Base-by-base conservation (phyloP, 2,329 filamentous ascomycete genomes). In the Alternaria sp. region DNA sequence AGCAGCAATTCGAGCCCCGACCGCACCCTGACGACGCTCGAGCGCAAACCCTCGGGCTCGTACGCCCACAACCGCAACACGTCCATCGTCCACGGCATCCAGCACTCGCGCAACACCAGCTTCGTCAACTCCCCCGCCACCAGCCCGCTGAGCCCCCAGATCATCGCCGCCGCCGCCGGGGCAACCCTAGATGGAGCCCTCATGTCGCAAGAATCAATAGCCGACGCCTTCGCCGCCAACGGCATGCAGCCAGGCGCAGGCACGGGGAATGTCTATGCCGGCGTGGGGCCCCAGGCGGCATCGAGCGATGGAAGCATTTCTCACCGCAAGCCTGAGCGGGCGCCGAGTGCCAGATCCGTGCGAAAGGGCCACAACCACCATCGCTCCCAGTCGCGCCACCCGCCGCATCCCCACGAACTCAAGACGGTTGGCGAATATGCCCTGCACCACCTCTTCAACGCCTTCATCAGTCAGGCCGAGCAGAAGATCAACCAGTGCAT, bases 341-440 rank as follows among this genome's bases (percentile, higher is more conserved):
- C 83, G 66, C 81, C 81, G 55, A 85, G 83, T 72, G 85, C 84
- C 59, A 92, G 88, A 77, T 83, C 87, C 50, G 89, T 90, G 69
- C 88, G 90, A 73, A 91, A 93, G 66, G 90, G 93, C 76, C 90
- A 91, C 74, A 89, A 94, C 74, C 90, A 90, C 70, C 92, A 92
- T 15, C 90, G 93, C 74, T 95, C 92, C 36, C 87, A 86, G 69
- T 87, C 86, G 40, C 80, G 85, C 62, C 90, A 90, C 54, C 86
- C 88, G 59, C 88, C 90, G 72, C 83, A 85, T 57, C 85, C 89
- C 71, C 88, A 88, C 57, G 93, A 97, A 67, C 88, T 91, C 68
- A 97, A 95, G 81, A 97, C 94, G 0, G 94, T 97, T n/a, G 94
- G 93, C 59, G 96, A 99, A 83, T 98, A 97, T 86, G 96, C 96